Evolutionary conservation across 805 yeast genomes (phyloP).

Genomic region (Yarrowia sp.): DNA sequence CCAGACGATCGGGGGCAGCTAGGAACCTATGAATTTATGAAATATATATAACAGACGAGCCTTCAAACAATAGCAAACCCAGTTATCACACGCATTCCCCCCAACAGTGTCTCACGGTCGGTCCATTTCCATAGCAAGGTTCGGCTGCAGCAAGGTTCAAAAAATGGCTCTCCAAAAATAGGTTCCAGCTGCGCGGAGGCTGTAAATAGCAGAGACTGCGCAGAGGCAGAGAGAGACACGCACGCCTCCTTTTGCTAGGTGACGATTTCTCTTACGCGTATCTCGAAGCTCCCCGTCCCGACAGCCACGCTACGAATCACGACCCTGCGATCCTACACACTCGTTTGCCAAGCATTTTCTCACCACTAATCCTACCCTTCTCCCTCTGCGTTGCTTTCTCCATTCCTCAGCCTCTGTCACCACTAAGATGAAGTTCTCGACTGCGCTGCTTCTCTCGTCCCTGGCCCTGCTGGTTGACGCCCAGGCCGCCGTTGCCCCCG

Average conservation of each 20-base stretch:
- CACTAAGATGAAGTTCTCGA: background rate
- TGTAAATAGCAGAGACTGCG: slow-evolving; percentile 18
- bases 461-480: slow-evolving; percentile 7
- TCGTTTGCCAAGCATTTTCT: background rate
- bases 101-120: no score
- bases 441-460: background rate
- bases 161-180: slow-evolving; percentile 5
- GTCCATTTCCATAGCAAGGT: background rate
- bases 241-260: slow-evolving; percentile 9
- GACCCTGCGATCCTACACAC: background rate
- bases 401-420: background rate
- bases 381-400: background rate
- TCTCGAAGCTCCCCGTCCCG: background rate
- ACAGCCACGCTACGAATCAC: background rate
- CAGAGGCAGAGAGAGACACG: slow-evolving; percentile 11
- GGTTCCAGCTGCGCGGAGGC: slow-evolving; percentile 5
- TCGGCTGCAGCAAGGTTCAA: background rate
- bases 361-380: background rate
- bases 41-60: no score
- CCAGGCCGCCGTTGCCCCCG: slow-evolving; percentile 6
- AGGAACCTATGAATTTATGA: no score
- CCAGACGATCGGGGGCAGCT: no score
- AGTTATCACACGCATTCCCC: no score
- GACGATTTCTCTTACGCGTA: slow-evolving; percentile 6
- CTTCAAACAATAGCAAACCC: no score